Base-by-base conservation (phyloP, 2,329 filamentous ascomycete species). In the Diaporthe destruens region DNA sequence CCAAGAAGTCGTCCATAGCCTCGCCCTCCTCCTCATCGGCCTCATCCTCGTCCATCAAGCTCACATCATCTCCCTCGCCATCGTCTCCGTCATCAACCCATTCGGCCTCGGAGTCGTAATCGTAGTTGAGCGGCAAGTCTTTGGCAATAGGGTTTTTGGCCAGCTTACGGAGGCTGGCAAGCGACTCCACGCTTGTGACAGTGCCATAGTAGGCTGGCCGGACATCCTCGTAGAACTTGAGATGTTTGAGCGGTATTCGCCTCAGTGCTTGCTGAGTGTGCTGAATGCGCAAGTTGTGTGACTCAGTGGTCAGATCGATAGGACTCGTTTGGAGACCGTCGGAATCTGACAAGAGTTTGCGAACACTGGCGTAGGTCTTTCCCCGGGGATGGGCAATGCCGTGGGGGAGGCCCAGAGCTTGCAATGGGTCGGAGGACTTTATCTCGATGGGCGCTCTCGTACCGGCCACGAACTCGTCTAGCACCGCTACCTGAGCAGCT, bases 1-100 rank as follows among this genome's bases (percentile, higher is more conserved):
- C 95, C 1, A 98, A 85, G 78, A 98, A 98, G 23, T 91, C 95
- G 5, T 94, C 94, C 91, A 98, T 93, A 73, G 97, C 95, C 75
- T 94, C 93, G 20, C 94, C 93, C n/a, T 90, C 92, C 72, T 93
- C 92, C 0, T 86, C 75, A 49, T 86, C 85, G n/a, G 88, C 95
- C 85, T 88, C 95, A 84, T 88, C 89, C 11, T 93, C 91, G 25
- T 93, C 92, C 34, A 91, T 85, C 2, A 91, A 88, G 16, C 71
- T 72, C 14, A 74, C 53, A 18, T 90, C 91, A 3, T 94, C 87
- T 65, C 93, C 91, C 55, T 93, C 92, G 34, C 92, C 92, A 39
- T 90, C 89, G 69, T 90, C 87, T 74, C 92, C 88, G 72, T 94
- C 93, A 57, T 94, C 93, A 61, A 91, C 87, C 94, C 94, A 97